These are phyloP conservation scores for Sphaerostilbella broomeana DNA, from an alignment of 2,329 filamentous ascomycete genomes.

Conservation along the genomic window DNA sequence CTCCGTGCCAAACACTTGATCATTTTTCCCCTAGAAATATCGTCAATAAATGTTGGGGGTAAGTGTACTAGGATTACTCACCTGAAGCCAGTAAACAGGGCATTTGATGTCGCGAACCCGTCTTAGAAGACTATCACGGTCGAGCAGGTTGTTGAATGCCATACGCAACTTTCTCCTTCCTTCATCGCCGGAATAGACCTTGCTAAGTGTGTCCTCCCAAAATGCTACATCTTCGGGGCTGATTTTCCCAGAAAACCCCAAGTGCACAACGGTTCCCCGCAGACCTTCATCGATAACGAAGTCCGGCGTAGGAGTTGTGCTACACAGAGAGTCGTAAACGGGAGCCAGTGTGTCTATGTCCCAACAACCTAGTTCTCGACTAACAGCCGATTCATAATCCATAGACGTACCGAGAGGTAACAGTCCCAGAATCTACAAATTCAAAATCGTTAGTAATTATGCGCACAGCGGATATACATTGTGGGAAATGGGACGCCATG, in stretches of 20 bases:
- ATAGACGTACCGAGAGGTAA: conserved; percentile 45
- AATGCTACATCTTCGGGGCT: conserved; percentile 32
- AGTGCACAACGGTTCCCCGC: conserved; percentile 36
- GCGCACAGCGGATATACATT: not conserved
- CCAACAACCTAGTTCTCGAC: conserved; percentile 43
- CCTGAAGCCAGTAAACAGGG: conserved; percentile 48
- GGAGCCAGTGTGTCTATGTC: conserved; percentile 36
- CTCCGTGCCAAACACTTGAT: conserved; percentile 35
- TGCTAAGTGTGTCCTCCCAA: conserved; percentile 40
- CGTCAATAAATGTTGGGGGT: not conserved
- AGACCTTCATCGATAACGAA: conserved; percentile 43
- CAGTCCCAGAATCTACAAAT: conserved; percentile 38
- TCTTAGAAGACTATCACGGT: conserved; percentile 42
- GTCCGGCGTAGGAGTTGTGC: conserved; percentile 33
- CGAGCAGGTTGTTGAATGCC: conserved; percentile 37
- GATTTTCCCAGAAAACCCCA: conserved; percentile 40
- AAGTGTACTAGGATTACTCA: conserved; percentile 17
- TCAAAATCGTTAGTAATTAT: conserved; percentile 7
- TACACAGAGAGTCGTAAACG: conserved; percentile 38
- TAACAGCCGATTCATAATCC: conserved; percentile 44
- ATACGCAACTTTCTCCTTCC: conserved; percentile 43
- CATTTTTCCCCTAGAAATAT: conserved; percentile 35
- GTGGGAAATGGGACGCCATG: too few relatives aligned
- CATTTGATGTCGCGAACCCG: conserved; percentile 42
- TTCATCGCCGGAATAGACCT: conserved; percentile 43